Percentiles rank a stretch among this genome's conserved stretches.
phyloP scores from a whole-genome alignment of 805 yeast species.

The Maudiozyma turicensis region DNA sequence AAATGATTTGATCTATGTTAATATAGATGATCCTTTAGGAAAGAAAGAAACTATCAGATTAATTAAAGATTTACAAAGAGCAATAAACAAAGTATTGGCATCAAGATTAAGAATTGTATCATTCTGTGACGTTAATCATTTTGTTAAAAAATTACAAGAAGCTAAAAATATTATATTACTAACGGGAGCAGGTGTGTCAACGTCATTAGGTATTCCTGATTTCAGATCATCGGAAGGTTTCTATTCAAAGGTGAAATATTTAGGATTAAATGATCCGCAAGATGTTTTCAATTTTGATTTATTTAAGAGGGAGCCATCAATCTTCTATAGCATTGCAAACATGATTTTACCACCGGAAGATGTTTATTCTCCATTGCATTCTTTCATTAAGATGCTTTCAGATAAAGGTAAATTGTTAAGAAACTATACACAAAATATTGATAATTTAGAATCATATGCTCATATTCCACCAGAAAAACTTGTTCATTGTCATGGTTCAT shows the following conservation, averaged over 20 bases:
- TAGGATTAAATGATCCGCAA: conserved; percentile 79
- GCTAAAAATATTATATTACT: conserved; percentile 59
- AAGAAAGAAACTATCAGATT: conserved; percentile 38
- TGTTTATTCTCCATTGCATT: conserved; percentile 67
- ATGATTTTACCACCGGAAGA: conserved; percentile 68
- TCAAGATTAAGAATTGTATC: conserved; percentile 46
- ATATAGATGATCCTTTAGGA: conserved; percentile 31
- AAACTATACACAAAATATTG: conserved; percentile 86
- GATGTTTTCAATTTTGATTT: conserved; percentile 70
- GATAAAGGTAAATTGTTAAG: conserved; percentile 69
- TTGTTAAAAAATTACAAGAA: conserved; percentile 40
- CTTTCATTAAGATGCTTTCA: conserved; percentile 61
- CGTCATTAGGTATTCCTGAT: conserved; percentile 85
- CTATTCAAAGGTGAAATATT: conserved; percentile 53
- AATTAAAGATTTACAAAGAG: conserved; percentile 46
- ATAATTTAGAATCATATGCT: conserved; percentile 70
- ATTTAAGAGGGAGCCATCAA: conserved; percentile 63
- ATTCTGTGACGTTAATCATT: conserved; percentile 50
- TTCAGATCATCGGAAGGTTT: conserved; percentile 81
- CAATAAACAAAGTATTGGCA: conserved; percentile 51
- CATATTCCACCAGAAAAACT: conserved; percentile 57
- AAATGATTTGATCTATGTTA: conserved; percentile 3
- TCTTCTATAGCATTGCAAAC: conserved; percentile 77
- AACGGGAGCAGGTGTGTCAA: conserved; percentile 91
- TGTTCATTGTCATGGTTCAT: conserved; percentile 89